Evolutionary conservation across 768 basidiomycete genomes (phyloP), one percentile per base, ranked within the genome.

Genomic region (Hygrophoropsis aurantiaca): DNA sequence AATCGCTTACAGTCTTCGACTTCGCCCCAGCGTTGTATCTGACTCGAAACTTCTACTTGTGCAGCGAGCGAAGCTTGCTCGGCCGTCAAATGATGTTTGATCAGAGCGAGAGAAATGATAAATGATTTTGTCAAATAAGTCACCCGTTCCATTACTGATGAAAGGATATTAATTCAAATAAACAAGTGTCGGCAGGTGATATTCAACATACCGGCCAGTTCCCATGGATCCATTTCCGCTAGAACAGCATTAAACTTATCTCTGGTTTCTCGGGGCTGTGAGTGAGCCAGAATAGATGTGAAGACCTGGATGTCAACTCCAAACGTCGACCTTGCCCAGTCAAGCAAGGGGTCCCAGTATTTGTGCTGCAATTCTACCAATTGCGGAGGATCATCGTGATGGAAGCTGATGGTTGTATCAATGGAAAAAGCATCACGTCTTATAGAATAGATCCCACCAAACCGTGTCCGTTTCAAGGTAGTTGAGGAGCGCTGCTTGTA

Each of bases 1-100:
- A n/a, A n/a, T 25, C 24, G 75, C 97, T 75, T 59, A 98, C 95
- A 91, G 65, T 98, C 97, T 73, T 98, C 97, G 0, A 99, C 97
- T 69, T 98, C 95, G n/a, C 97, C 97, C 97, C 97, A 99, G 40
- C 85, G 78, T 66, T 94, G 83, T 50, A 97, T 97, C 70, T 98
- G 95, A 63, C 92, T 94, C 52, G 84, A 77, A 0, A 99, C 95
- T 69, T 99, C 97, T 7, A 95, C 94, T 43, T 87, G 86, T 6
- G 92, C 80, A 0, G 90, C 91, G 41, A 82, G 66, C 2, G 94
- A 81, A 8, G 95, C 94, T 60, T 92, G 74, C 58, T 99, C 90
- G 1, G 83, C 90, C 3, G 81, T 81, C 34, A 97, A 62, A 47
- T 77, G 80, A 26, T 82, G 84, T 57, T 81, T 82, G 25, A 93